Base-by-base conservation (phyloP, 139 green algal genomes). In the Desmodesmus armatus region DNA sequence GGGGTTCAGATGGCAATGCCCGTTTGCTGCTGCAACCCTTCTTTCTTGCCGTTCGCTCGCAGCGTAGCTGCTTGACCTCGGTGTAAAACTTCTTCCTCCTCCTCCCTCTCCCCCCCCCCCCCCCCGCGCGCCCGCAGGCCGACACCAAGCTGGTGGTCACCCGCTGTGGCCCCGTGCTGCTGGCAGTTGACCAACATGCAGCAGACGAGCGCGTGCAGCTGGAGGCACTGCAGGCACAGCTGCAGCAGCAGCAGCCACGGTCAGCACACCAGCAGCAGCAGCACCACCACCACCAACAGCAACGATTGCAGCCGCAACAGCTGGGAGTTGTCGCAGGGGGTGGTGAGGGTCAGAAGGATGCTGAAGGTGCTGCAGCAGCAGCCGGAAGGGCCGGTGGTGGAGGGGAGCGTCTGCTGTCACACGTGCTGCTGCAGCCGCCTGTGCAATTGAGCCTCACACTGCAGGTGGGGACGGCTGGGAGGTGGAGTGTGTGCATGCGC, bases 151-250 rank as follows among this genome's bases (percentile, higher is more conserved):
- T 96, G 63, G 63, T 97, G 27, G 39, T 93, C 0, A 31, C 93
- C 4, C 63, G 85, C 40, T 89, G 85, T 47, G 70, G 77, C 7
- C 37, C 31, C 3, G 31, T 91, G 69, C 73, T 97, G 78, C 78
- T 92, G n/a, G 67, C 93, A 1, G 55, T 97, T 35, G 94, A 98
- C 83, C 94, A 96, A 83, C 94, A 98, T 87, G 94, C 94, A 23
- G 94, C 94, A n/a, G 93, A 97, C 51, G 94, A 97, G 86, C 89
- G 94, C 13, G 92, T 97, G 35, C 84, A 78, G 41, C 88, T 97
- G 43, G 93, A 97, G 87, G 49, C 51, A 9, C 78, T 96, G 62
- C 78, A 84, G n/a, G n/a, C n/a, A n/a, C n/a, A n/a, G n/a, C n/a
- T n/a, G n/a, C n/a, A n/a, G n/a, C n/a, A n/a, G n/a, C n/a, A n/a